A percentile compares a stretch with the other conserved stretches of the same genome.
These are phyloP conservation scores for Fallopia convolvulus DNA, from an alignment of 148 eudicot species.

Conservation along the genomic window DNA sequence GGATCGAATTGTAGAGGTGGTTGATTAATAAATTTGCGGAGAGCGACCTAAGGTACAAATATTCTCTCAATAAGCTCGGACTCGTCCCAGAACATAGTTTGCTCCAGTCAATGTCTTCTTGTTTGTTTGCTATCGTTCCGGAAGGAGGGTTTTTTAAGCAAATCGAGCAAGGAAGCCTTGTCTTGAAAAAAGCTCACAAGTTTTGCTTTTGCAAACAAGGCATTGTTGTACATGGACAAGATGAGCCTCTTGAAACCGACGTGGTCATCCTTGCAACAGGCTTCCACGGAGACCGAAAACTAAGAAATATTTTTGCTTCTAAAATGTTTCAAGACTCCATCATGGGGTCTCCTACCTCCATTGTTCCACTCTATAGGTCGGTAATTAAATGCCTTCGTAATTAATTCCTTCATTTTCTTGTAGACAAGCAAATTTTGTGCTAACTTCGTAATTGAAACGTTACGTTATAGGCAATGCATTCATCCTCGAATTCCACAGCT, in stretches of 20 bases:
- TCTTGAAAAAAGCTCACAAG: background rate
- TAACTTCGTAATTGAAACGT: too few species aligned
- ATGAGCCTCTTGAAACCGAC: constrained; percentile 30
- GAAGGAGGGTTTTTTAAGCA: background rate
- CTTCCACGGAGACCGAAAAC: constrained; percentile 40
- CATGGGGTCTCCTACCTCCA: constrained; percentile 21
- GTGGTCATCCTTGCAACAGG: constrained; percentile 64
- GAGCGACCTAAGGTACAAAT: background rate
- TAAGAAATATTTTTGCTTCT: constrained; percentile 35
- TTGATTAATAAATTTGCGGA: background rate
- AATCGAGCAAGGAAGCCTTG: background rate
- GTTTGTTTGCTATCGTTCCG: background rate
- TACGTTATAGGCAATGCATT: constrained; percentile 17
- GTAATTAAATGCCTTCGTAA: too few species aligned
- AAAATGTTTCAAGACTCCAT: constrained; percentile 23
- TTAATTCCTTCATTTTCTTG: too few species aligned
- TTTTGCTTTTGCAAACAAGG: constrained; percentile 23
- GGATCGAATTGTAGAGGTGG: background rate
- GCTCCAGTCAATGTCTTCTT: background rate
- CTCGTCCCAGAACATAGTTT: background rate
- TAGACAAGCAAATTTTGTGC: too few species aligned
- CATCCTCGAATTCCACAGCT: constrained; percentile 29
- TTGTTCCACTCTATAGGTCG: constrained; percentile 50
- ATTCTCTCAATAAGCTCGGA: background rate
- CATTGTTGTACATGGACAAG: constrained; percentile 22